Conservation (phyloP, 331 rosid species). For the Acacia concinna region DNA sequence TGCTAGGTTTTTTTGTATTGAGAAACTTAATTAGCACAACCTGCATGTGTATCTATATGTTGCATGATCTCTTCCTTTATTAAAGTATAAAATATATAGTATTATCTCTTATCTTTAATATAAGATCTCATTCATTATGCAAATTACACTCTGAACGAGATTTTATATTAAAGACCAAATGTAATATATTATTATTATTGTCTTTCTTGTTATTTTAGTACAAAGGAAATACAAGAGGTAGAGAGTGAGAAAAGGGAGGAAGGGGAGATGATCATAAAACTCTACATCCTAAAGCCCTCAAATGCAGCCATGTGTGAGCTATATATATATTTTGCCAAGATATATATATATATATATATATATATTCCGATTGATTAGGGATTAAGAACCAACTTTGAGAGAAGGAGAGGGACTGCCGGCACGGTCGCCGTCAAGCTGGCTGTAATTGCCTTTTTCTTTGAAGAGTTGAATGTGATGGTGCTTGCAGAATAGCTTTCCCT, state of each 20-base stretch:
- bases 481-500: conserved; percentile 84
- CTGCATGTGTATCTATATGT: not conserved
- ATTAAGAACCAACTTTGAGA: conserved; percentile 30
- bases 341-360: no score
- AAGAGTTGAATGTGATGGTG: conserved; percentile 93
- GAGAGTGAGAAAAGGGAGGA: not conserved
- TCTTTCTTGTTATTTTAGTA: not conserved
- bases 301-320: not conserved
- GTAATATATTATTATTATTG: not conserved
- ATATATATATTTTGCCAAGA: no score
- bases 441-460: conserved; percentile 84
- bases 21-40: not conserved
- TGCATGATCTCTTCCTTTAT: not conserved
- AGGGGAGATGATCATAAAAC: not conserved
- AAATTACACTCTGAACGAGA: no score
- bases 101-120: no score
- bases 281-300: not conserved
- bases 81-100: not conserved
- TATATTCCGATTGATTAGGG: not conserved
- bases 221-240: not conserved
- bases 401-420: conserved; percentile 13
- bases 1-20: not conserved
- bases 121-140: not conserved
- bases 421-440: conserved; percentile 66
- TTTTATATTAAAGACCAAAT: no score